Evolutionary conservation across 768 basidiomycete genomes (phyloP), one percentile per base, ranked within the genome.

Genomic region (Hydnomerulius pinastri): DNA sequence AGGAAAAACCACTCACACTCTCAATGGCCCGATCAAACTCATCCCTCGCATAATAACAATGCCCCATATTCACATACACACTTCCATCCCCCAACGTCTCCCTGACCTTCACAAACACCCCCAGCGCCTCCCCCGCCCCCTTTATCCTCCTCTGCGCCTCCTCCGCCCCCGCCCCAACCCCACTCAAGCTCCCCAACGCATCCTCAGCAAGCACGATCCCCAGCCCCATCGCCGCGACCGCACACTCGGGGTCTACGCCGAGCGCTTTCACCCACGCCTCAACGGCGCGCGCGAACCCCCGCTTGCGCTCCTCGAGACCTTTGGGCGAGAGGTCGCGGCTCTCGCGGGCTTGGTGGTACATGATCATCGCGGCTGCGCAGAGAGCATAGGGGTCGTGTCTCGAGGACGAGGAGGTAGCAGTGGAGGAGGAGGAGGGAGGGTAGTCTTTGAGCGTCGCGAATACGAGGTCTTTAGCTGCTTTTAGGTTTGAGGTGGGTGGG

Each of bases 21-120:
- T 99, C 95, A 55, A 98, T 95, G 1, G 97, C 96, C 42, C 90
- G 80, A 56, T 98, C 96, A 64, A 87, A 97, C 65, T 99, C 96
- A 51, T 97, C 96, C 43, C 92, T 78, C 17, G 84, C 81, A 63
- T 92, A 96, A 65, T 94, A 90, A 61, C 94, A 97, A 62, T 98
- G 97, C 0, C 95, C 97, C 77, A 98, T 95, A 66, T 99, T 99
- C 62, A 92, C 76, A 63, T 95, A 93, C 4, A 97, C 93, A 51
- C 89, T 89, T 6, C 90, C 92, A 36, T 83, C 81, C 50, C 82
- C 80, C 46, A 93, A 71, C 2, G 85, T 87, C 71, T 98, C 97
- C 47, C 92, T 79, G 44, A 98, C 87, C 69, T 96, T 92, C 3
- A 85, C 87, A 62, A 99, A 92, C 29, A 96, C 79, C 41, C 88